A percentile compares a stretch with the other conserved stretches of the same genome.
Conservation (phyloP, 805 yeast genomes). For the Starmerella etchellsii region DNA sequence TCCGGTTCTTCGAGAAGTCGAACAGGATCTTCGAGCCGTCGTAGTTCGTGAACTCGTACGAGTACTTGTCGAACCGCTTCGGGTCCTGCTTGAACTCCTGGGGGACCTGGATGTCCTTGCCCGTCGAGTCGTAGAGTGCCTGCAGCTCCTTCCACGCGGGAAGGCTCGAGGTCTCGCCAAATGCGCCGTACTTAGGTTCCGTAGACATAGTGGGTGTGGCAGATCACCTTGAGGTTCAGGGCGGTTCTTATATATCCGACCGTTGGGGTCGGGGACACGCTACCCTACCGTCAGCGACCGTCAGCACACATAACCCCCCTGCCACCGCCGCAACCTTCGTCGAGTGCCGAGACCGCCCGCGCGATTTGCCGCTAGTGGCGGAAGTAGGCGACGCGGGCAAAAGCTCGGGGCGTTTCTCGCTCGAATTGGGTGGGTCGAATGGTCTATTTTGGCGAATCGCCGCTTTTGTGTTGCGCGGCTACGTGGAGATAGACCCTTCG, state of each 20-base stretch:
- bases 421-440: too few species aligned
- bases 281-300: too few species aligned
- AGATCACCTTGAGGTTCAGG: background rate
- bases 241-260: background rate
- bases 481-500: too few species aligned
- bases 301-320: too few species aligned
- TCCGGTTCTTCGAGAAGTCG: constrained; percentile 89
- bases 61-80: constrained; percentile 59
- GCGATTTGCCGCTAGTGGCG: too few species aligned
- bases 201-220: background rate
- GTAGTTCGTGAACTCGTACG: constrained; percentile 66
- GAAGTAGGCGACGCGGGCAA: too few species aligned
- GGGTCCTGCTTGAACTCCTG: constrained; percentile 68
- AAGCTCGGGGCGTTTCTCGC: too few species aligned
- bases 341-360: too few species aligned
- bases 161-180: constrained; percentile 32
- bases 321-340: too few species aligned
- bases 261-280: background rate
- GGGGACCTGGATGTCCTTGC: constrained; percentile 58
- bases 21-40: constrained; percentile 83
- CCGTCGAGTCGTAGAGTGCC: constrained; percentile 51
- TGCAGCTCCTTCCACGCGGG: constrained; percentile 78
- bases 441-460: too few species aligned
- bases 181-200: constrained; percentile 11
- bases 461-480: too few species aligned